Evolutionary conservation across 2,329 filamentous ascomycete species (phyloP).

Genomic region (Grosmannia clavigera): DNA sequence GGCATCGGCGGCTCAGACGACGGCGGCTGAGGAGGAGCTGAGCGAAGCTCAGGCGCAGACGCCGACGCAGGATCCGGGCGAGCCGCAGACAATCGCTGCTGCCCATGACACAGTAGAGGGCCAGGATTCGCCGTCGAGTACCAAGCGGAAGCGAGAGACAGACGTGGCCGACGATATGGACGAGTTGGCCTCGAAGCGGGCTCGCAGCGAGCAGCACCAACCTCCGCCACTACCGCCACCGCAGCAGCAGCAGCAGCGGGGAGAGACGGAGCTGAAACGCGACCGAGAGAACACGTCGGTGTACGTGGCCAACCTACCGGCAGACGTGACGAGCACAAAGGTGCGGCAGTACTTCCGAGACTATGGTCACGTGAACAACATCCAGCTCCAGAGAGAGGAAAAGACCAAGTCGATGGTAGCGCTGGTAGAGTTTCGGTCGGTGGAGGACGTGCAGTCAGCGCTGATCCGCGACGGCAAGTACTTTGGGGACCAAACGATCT

Average conservation of each 20-base stretch:
- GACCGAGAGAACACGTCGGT: slow-evolving; percentile 87
- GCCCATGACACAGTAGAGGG: slow-evolving; percentile 1
- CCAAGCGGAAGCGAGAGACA: slow-evolving; percentile 66
- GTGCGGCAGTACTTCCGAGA: slow-evolving; percentile 85
- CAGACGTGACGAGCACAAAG: slow-evolving; percentile 54
- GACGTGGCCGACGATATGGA: slow-evolving; percentile 32
- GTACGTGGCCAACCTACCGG: slow-evolving; percentile 65
- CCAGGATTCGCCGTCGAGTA: slow-evolving; percentile 23
- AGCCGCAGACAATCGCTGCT: slow-evolving; percentile 1
- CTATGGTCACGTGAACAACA: slow-evolving; percentile 70
- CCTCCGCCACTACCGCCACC: neutral
- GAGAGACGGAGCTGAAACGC: slow-evolving; percentile 44
- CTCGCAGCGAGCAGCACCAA: slow-evolving; percentile 27
- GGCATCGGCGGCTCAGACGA: slow-evolving; percentile 18
- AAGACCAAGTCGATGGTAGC: slow-evolving; percentile 53
- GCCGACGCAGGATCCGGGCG: slow-evolving; percentile 14
- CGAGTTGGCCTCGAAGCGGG: slow-evolving; percentile 53
- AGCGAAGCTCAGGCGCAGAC: slow-evolving; percentile 3
- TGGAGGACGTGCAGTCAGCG: slow-evolving; percentile 71
- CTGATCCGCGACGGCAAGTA: slow-evolving; percentile 70
- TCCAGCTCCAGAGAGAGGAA: slow-evolving; percentile 54
- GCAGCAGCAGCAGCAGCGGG: neutral
- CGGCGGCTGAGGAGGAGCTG: slow-evolving; percentile 1
- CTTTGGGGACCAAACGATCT: slow-evolving; percentile 60
- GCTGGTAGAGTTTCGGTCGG: slow-evolving; percentile 71